Conservation (phyloP, 2,329 filamentous ascomycete genomes). For the Pseudogymnoascus sp. region DNA sequence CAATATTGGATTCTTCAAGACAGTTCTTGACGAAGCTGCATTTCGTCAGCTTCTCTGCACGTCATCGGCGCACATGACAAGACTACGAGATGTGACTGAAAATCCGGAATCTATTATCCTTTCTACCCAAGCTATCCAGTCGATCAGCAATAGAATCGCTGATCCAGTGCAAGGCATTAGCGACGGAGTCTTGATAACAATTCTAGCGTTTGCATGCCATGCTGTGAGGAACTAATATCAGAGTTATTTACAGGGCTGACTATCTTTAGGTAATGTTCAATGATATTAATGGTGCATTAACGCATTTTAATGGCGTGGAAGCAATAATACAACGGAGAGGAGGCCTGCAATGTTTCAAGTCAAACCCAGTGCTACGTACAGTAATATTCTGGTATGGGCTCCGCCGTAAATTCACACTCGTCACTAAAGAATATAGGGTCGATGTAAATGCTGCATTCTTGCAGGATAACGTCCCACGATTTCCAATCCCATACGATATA, state of each 20-base stretch:
- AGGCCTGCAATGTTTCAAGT: slow-evolving; percentile 2
- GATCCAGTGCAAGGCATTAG: slow-evolving; percentile 5
- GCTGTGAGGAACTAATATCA: slow-evolving; percentile 1
- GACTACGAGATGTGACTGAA: slow-evolving; percentile 8
- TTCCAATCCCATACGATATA: slow-evolving; percentile 12
- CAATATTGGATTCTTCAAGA: slow-evolving; percentile 14
- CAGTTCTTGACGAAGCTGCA: slow-evolving; percentile 10
- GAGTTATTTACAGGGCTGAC: background rate
- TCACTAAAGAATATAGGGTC: slow-evolving; percentile 8
- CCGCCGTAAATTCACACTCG: background rate
- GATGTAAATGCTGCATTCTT: slow-evolving; percentile 14
- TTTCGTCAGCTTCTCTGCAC: slow-evolving; percentile 15
- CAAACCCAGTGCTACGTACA: slow-evolving; percentile 11
- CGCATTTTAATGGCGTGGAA: slow-evolving; percentile 11
- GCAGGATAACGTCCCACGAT: slow-evolving; percentile 10
- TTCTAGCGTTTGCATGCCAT: slow-evolving; percentile 14
- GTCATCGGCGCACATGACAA: slow-evolving; percentile 12
- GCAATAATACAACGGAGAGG: slow-evolving; percentile 12
- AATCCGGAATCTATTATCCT: slow-evolving; percentile 12
- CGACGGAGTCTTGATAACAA: slow-evolving; percentile 11
- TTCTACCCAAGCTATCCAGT: slow-evolving; percentile 12
- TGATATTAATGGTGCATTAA: slow-evolving; percentile 9
- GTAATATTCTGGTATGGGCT: slow-evolving; percentile 14
- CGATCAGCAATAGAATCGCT: slow-evolving; percentile 11
- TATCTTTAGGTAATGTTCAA: slow-evolving; percentile 14